Evolutionary conservation across 2,329 filamentous ascomycete species (phyloP).

Genomic region (Penicillium sp.): DNA sequence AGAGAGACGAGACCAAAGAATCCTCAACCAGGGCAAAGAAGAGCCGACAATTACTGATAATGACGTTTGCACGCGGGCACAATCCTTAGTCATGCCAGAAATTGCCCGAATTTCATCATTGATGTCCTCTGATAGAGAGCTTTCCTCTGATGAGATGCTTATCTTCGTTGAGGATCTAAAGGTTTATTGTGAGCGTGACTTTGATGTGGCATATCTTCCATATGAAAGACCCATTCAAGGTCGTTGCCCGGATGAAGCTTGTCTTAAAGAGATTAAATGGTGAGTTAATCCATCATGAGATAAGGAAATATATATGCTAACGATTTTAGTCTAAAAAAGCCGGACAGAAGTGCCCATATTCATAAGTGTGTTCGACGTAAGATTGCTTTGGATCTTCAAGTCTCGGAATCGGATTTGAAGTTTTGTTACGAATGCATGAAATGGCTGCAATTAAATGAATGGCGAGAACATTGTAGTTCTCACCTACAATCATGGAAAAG

Average conservation of each 20-base stretch:
- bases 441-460: conserved; percentile 8
- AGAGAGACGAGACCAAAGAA: conserved; percentile 16
- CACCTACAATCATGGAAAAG: conserved; percentile 15
- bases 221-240: conserved; percentile 10
- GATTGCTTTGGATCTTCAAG: conserved; percentile 6
- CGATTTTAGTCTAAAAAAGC: conserved; percentile 10
- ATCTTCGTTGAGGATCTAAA: conserved; percentile 14
- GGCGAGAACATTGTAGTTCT: conserved; percentile 11
- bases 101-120: conserved; percentile 10
- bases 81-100: conserved; percentile 20
- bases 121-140: conserved; percentile 13
- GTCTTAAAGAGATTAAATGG: conserved; percentile 7
- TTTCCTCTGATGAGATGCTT: conserved; percentile 17
- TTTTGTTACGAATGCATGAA: conserved; percentile 20
- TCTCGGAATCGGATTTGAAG: conserved; percentile 10
- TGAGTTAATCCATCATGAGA: conserved; percentile 4
- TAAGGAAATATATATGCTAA: conserved; percentile 8
- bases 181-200: conserved; percentile 12
- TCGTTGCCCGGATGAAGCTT: conserved; percentile 11
- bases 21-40: conserved; percentile 16
- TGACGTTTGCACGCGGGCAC: conserved; percentile 12
- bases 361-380: conserved; percentile 6
- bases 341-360: conserved; percentile 16
- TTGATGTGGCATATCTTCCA: conserved; percentile 18
- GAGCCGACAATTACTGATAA: conserved; percentile 4